Evolutionary conservation across 306 rosid genomes (phyloP).

Genomic region (Pterocarpus macrocarpus): DNA sequence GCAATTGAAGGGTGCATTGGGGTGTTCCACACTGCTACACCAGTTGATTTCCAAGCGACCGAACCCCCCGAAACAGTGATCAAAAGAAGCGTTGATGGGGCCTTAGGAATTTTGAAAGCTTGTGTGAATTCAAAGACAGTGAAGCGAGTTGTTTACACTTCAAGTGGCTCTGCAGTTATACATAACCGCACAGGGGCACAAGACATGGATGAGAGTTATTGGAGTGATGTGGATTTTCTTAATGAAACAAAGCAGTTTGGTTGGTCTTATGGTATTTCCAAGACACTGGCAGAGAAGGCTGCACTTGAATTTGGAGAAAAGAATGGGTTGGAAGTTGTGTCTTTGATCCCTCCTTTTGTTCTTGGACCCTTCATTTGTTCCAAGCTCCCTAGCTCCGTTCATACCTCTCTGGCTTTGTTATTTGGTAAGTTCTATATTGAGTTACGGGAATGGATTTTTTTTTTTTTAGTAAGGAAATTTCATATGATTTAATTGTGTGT

Average conservation of each 20-base stretch:
- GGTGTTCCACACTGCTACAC: constrained; percentile 67
- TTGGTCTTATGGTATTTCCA: constrained; percentile 56
- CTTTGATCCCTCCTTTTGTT: constrained; percentile 61
- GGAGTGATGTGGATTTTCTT: constrained; percentile 59
- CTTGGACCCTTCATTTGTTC: constrained; percentile 74
- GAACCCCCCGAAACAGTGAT: constrained; percentile 61
- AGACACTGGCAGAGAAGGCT: constrained; percentile 68
- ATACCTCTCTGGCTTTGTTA: constrained; percentile 34
- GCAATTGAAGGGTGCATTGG: constrained; percentile 67
- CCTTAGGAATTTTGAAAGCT: constrained; percentile 64
- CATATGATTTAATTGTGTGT: too few species aligned
- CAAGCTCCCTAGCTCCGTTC: constrained; percentile 57
- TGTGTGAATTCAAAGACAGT: constrained; percentile 56
- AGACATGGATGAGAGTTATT: constrained; percentile 60
- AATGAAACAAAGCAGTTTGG: constrained; percentile 17
- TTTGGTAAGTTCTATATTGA: constrained; percentile 47
- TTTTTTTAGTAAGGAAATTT: too few species aligned
- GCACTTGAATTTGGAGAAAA: constrained; percentile 64
- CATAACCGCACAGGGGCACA: constrained; percentile 28
- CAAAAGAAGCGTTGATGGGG: constrained; percentile 58
- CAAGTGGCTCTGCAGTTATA: constrained; percentile 54
- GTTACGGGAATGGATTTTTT: too few species aligned
- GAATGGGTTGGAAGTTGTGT: constrained; percentile 67
- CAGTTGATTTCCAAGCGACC: constrained; percentile 33
- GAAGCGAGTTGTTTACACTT: constrained; percentile 70